A percentile compares a stretch with the other conserved stretches of the same genome.
These are phyloP conservation scores for Colletotrichum spinosum DNA, from an alignment of 2,329 filamentous ascomycete genomes.

Conservation along the genomic window DNA sequence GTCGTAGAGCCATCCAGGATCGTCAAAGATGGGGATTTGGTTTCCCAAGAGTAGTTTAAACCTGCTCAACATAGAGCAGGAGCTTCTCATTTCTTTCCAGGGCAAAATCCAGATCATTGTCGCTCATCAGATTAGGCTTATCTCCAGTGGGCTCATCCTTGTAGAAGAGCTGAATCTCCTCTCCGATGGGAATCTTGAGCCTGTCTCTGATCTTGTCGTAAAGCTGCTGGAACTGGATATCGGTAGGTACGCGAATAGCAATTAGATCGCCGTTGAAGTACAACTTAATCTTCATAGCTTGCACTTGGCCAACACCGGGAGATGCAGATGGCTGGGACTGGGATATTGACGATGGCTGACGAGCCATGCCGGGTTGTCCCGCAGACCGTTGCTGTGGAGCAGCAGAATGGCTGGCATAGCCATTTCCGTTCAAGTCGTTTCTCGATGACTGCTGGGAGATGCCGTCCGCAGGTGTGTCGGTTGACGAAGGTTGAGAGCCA, in stretches of 20 bases:
- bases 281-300: constrained; percentile 91
- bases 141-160: constrained; percentile 84
- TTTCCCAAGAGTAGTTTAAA: constrained; percentile 45
- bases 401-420: constrained; percentile 65
- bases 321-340: constrained; percentile 69
- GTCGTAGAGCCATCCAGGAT: constrained; percentile 10
- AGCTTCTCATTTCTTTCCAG: constrained; percentile 89
- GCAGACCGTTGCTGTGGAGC: constrained; percentile 52
- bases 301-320: constrained; percentile 58
- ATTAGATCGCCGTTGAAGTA: constrained; percentile 94
- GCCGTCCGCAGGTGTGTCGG: constrained; percentile 69
- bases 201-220: constrained; percentile 88
- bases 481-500: constrained; percentile 75
- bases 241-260: constrained; percentile 86
- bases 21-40: background rate
- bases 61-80: constrained; percentile 76
- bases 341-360: constrained; percentile 60
- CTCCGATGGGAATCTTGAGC: constrained; percentile 76
- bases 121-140: constrained; percentile 79
- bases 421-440: constrained; percentile 69
- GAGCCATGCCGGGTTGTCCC: constrained; percentile 54
- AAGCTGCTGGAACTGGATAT: constrained; percentile 82
- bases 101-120: constrained; percentile 84
- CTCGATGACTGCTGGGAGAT: constrained; percentile 74
- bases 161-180: constrained; percentile 85